Percentiles rank a stretch among this genome's conserved stretches.
phyloP scores from a whole-genome alignment of 2,329 filamentous ascomycete species.

The Domatiomyces catenatus region DNA sequence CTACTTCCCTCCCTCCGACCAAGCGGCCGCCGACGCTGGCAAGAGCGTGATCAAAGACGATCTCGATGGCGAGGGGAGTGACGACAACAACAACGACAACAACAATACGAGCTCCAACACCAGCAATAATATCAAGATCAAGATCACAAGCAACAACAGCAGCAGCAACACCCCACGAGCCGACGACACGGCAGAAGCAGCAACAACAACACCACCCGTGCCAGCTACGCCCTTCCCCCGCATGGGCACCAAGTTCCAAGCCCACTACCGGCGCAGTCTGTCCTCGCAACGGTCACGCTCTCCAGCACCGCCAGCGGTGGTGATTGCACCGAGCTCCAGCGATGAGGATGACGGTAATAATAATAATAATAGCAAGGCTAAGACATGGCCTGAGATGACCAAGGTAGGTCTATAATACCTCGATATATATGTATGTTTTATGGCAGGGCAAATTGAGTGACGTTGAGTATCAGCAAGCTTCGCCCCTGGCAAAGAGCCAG shows the following conservation, averaged over 20 bases:
- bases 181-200: neutral
- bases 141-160: neutral
- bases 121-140: neutral
- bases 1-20: neutral
- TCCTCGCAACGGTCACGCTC: neutral
- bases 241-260: neutral
- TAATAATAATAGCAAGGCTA: neutral
- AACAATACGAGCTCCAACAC: neutral
- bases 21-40: too few relatives aligned
- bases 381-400: neutral
- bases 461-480: neutral
- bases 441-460: neutral
- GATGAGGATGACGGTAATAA: neutral
- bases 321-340: neutral
- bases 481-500: neutral
- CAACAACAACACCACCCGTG: too few relatives aligned
- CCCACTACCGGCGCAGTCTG: neutral
- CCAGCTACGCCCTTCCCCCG: neutral
- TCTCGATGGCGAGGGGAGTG: neutral
- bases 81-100: neutral
- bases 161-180: too few relatives aligned
- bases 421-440: neutral
- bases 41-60: neutral
- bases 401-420: too few relatives aligned
- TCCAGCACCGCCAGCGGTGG: neutral